A percentile compares a stretch with the other conserved stretches of the same genome.
Evolutionary conservation across 2,329 filamentous ascomycete species (phyloP).

Genomic region (Tolypocladium nubicola): DNA sequence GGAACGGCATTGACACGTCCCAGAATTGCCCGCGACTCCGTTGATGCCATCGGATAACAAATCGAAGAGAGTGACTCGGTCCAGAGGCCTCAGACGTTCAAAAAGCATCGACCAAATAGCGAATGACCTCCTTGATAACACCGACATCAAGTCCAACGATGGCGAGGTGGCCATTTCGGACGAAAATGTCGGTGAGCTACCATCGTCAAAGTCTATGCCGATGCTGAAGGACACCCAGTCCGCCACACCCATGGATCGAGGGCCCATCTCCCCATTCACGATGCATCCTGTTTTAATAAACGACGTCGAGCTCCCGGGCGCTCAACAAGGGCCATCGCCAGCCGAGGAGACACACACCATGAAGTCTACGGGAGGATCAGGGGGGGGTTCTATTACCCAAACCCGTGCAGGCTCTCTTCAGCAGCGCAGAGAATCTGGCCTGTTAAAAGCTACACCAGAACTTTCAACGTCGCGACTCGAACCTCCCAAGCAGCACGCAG

Average conservation of each 20-base stretch:
- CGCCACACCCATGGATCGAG: not conserved
- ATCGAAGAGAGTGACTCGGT: conserved; percentile 5
- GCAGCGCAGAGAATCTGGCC: not conserved
- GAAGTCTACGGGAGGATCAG: not conserved
- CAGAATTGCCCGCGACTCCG: conserved; percentile 1
- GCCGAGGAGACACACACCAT: not conserved
- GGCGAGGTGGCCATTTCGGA: not conserved
- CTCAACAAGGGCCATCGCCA: not conserved
- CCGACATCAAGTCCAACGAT: conserved; percentile 1
- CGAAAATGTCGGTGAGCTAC: not conserved
- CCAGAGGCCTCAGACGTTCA: conserved; percentile 1
- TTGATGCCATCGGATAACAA: conserved; percentile 4
- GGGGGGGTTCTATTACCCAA: not conserved
- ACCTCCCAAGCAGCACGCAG: not conserved
- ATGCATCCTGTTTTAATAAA: conserved; percentile 5
- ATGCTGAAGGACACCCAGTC: not conserved
- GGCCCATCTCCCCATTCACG: conserved; percentile 1
- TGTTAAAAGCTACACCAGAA: not conserved
- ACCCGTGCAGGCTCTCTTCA: not conserved
- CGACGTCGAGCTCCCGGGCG: not conserved
- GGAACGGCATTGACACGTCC: not conserved
- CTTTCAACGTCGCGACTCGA: not conserved
- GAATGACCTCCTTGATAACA: conserved; percentile 18
- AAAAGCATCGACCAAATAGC: conserved; percentile 15
- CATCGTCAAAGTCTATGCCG: not conserved